A percentile compares a stretch with the other conserved stretches of the same genome.
phyloP scores from a whole-genome alignment of 129 eudicot species.

The Silybum marianum region DNA sequence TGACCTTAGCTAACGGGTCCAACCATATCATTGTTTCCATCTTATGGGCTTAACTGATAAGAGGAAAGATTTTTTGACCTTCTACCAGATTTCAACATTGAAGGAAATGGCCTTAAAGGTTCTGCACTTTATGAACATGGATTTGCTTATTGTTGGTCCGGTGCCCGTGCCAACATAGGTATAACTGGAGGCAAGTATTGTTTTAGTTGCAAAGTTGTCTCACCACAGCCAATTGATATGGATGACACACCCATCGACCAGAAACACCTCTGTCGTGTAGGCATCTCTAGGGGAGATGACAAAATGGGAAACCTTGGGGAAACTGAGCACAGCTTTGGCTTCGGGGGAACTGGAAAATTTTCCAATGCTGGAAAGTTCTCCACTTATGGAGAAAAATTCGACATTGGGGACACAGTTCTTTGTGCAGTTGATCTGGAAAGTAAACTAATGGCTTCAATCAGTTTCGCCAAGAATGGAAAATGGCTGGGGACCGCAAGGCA shows the following conservation, averaged over 20 bases:
- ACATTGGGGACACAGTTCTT: slow-evolving; percentile 60
- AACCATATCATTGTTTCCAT: background rate
- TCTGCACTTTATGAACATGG: slow-evolving; percentile 66
- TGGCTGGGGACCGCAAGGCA: slow-evolving; percentile 59
- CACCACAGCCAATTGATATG: slow-evolving; percentile 54
- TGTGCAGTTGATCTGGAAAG: slow-evolving; percentile 68
- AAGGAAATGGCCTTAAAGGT: slow-evolving; percentile 59
- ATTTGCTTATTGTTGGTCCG: slow-evolving; percentile 86
- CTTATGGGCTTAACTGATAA: slow-evolving; percentile 10
- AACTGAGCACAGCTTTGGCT: slow-evolving; percentile 60
- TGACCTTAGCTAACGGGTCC: background rate
- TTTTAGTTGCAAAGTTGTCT: slow-evolving; percentile 65
- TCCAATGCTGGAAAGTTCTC: slow-evolving; percentile 51
- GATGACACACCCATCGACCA: slow-evolving; percentile 62
- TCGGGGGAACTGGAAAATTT: slow-evolving; percentile 56
- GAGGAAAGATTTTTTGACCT: slow-evolving; percentile 6
- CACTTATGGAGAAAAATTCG: slow-evolving; percentile 59
- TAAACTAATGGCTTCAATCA: slow-evolving; percentile 48
- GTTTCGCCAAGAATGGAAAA: slow-evolving; percentile 69
- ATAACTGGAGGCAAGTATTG: slow-evolving; percentile 64
- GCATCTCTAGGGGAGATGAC: slow-evolving; percentile 65
- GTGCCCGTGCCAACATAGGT: slow-evolving; percentile 75
- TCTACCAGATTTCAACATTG: slow-evolving; percentile 54
- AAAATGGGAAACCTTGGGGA: slow-evolving; percentile 70
- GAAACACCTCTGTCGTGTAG: slow-evolving; percentile 58